Conservation (phyloP, 805 yeast genomes). For the Saccharomycopsis microspora region DNA sequence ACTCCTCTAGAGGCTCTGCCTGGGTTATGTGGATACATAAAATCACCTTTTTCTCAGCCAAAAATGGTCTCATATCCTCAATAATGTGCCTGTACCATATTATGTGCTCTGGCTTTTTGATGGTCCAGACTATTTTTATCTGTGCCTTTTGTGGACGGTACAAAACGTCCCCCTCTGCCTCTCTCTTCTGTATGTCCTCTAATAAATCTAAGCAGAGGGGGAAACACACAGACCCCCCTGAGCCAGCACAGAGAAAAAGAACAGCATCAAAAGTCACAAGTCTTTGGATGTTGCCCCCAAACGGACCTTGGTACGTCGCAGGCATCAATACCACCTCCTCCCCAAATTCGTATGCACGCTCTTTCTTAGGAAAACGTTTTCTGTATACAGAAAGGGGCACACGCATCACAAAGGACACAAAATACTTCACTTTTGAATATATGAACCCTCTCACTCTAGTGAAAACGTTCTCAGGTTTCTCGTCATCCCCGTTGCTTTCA, state of each 20-base stretch:
- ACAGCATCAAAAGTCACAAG: conserved; percentile 30
- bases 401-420: too few species aligned
- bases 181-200: conserved; percentile 18
- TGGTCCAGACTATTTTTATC: conserved; percentile 26
- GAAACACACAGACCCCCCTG: conserved; percentile 35
- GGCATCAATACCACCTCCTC: conserved; percentile 20
- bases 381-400: too few species aligned
- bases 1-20: conserved; percentile 5
- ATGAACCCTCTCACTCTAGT: too few species aligned
- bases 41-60: conserved; percentile 19
- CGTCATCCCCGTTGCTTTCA: too few species aligned
- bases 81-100: conserved; percentile 29
- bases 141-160: conserved; percentile 23
- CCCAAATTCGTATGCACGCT: neutral
- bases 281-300: conserved; percentile 32
- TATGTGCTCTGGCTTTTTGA: conserved; percentile 21
- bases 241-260: conserved; percentile 31
- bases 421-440: too few species aligned
- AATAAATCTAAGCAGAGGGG: conserved; percentile 34
- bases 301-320: conserved; percentile 34
- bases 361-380: neutral
- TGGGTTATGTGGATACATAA: conserved; percentile 21
- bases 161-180: conserved; percentile 22
- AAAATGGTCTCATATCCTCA: conserved; percentile 19
- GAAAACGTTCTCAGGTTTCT: too few species aligned